Base-by-base conservation (phyloP, 2,329 filamentous ascomycete genomes). In the Plectosphaerella cucumerina region DNA sequence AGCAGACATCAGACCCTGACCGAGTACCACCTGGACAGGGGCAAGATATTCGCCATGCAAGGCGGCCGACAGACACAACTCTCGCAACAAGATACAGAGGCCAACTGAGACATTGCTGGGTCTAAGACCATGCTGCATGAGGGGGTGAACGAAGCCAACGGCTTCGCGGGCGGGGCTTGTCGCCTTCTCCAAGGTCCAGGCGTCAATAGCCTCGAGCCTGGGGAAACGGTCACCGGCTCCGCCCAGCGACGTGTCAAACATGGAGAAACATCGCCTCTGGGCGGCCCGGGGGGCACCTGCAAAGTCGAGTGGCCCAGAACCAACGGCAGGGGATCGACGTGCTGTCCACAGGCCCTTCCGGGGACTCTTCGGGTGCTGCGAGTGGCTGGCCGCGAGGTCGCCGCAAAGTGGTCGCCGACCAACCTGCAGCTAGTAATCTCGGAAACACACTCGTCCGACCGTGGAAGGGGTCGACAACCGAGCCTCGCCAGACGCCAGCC, bases 361-460 rank as follows among this genome's bases (percentile, higher is more conserved):
- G 41, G 41, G 41, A 43, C 41, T 22, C 35, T 37, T 18, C 35
- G 37, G 44, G 41, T 20, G 35, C 42, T 42, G 44, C 42, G 48
- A 45, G 43, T 44, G 45, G 47, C 39, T 49, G 34, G 35, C 48
- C 46, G 35, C 43, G 35, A 37, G 35, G 35, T 37, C 35, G 17
- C 35, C 17, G 35, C 35, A 37, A 48, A 53, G 45, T 49, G 49
- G 49, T 53, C 49, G 47, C 21, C 47, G 44, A 49, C 47, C 50
- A 54, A 33, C 37, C 45, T 49, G 50, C 50, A 56, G 52, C 34
- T 50, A 50, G 45, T 45, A 53, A 55, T 56, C 31, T 56, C 52
- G 53, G 53, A 52, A 48, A 34, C 44, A 35, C 45, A 23, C 34
- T 48, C 34, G 49, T 35, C 53, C 53, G 54, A 18, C 23, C 20